Conservation (phyloP, 352 stramenopile species). For the Globisporangium viniferum region DNA sequence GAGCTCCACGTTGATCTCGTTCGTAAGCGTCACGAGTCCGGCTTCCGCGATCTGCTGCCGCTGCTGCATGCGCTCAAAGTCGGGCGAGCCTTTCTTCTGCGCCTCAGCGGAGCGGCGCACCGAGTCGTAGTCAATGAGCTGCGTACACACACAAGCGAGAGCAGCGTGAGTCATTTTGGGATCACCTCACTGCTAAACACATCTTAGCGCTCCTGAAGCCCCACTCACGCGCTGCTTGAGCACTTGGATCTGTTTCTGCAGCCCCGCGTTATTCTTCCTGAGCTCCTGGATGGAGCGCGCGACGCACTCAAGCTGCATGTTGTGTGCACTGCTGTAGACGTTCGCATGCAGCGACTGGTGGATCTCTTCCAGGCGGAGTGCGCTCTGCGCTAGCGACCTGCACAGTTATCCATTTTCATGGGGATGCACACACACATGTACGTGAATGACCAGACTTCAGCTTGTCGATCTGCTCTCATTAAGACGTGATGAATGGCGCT, state of each 20-base stretch:
- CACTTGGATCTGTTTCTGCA: conserved; percentile 43
- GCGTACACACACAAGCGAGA: background rate
- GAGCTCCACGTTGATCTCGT: conserved; percentile 64
- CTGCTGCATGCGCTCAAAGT: conserved; percentile 70
- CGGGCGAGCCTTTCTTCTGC: conserved; percentile 54
- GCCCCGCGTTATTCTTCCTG: conserved; percentile 29
- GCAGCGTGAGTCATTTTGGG: background rate
- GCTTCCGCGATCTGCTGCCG: conserved; percentile 44
- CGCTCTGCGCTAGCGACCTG: conserved; percentile 46
- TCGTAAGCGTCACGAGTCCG: conserved; percentile 46
- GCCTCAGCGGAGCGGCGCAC: conserved; percentile 59
- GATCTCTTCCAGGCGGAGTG: conserved; percentile 53
- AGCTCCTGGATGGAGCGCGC: conserved; percentile 43
- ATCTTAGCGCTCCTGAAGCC: background rate
- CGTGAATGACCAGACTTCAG: background rate
- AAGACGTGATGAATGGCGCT: background rate
- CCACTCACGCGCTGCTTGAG: conserved; percentile 46
- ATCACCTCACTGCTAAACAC: background rate
- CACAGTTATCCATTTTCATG: background rate
- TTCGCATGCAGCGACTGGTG: conserved; percentile 53
- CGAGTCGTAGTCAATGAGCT: conserved; percentile 75
- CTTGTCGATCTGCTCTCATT: background rate
- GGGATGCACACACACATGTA: background rate
- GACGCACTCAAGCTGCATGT: conserved; percentile 43
- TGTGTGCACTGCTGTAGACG: conserved; percentile 39